Percentiles rank a stretch among this genome's conserved stretches.
These are phyloP conservation scores for Inonotus obliquus DNA, from an alignment of 1,284 basidiomycete genomes.

Conservation along the genomic window DNA sequence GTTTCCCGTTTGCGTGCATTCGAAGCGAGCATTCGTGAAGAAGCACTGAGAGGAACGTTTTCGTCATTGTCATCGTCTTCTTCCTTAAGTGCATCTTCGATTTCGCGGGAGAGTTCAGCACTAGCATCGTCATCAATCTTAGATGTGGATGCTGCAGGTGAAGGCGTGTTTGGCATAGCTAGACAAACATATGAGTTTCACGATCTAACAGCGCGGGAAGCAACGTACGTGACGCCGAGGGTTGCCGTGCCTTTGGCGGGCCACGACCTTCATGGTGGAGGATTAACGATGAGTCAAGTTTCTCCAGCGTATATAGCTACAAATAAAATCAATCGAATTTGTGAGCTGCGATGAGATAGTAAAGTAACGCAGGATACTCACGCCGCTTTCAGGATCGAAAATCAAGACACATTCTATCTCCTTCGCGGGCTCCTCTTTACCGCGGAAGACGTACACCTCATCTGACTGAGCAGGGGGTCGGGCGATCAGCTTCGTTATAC, in stretches of 20 bases:
- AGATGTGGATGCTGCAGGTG: constrained; percentile 12
- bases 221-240: constrained; percentile 40
- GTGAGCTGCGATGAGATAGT: not conserved
- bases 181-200: not conserved
- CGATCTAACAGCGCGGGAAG: constrained; percentile 1
- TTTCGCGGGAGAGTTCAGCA: constrained; percentile 9
- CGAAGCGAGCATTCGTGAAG: not conserved
- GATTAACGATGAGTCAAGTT: constrained; percentile 58
- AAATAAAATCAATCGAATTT: constrained; percentile 35
- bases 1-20: not conserved
- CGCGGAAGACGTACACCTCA: constrained; percentile 54
- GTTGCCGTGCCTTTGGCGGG: constrained; percentile 32
- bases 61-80: constrained; percentile 14
- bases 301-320: constrained; percentile 72
- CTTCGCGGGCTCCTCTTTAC: constrained; percentile 50
- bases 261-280: constrained; percentile 49
- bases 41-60: not conserved
- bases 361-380: constrained; percentile 31
- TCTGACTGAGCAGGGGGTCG: constrained; percentile 34
- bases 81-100: constrained; percentile 5
- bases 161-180: constrained; percentile 17
- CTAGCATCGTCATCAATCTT: constrained; percentile 13
- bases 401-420: constrained; percentile 73
- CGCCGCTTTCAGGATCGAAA: constrained; percentile 66
- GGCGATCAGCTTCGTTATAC: not conserved